These are phyloP conservation scores for Sphagnum contortum DNA, from an alignment of 225 moss, liverwort and hornwort genomes.

Conservation along the genomic window DNA sequence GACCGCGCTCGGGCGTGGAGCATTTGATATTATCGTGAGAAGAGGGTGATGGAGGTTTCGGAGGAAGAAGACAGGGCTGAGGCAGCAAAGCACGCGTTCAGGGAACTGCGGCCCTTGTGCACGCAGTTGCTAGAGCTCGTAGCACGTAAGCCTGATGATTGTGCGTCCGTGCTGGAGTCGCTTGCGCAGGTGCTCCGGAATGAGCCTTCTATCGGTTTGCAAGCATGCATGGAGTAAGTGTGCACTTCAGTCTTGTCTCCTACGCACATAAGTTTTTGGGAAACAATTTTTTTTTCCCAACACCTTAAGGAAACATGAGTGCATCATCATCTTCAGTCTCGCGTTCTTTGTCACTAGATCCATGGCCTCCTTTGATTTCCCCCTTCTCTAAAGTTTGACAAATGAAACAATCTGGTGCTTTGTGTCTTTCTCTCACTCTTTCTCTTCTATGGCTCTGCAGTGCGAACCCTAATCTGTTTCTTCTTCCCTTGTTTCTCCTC, in stretches of 20 bases:
- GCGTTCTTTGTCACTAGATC: background rate
- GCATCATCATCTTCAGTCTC: background rate
- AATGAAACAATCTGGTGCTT: background rate
- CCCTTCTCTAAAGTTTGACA: no score
- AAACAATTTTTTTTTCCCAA: background rate
- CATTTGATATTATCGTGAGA: no score
- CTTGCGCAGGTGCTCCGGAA: slow-evolving; percentile 32
- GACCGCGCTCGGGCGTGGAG: no score
- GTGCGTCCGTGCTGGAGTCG: slow-evolving; percentile 35
- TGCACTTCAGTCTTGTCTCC: background rate
- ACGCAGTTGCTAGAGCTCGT: slow-evolving; percentile 56
- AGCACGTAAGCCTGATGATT: slow-evolving; percentile 41
- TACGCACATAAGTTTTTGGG: background rate
- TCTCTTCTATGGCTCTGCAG: no score
- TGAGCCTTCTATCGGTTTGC: slow-evolving; percentile 38
- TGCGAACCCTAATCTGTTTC: no score
- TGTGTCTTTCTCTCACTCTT: background rate
- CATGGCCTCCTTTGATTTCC: background rate
- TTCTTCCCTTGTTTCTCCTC: no score
- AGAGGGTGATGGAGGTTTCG: no score
- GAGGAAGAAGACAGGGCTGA: no score
- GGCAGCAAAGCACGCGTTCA: no score
- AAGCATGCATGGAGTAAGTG: slow-evolving; percentile 76
- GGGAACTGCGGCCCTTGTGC: slow-evolving; percentile 50
- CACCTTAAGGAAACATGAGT: background rate